A percentile compares a stretch with the other conserved stretches of the same genome.
Evolutionary conservation across 2,329 filamentous ascomycete species (phyloP).

Genomic region (Neofusicoccum umdonicola): DNA sequence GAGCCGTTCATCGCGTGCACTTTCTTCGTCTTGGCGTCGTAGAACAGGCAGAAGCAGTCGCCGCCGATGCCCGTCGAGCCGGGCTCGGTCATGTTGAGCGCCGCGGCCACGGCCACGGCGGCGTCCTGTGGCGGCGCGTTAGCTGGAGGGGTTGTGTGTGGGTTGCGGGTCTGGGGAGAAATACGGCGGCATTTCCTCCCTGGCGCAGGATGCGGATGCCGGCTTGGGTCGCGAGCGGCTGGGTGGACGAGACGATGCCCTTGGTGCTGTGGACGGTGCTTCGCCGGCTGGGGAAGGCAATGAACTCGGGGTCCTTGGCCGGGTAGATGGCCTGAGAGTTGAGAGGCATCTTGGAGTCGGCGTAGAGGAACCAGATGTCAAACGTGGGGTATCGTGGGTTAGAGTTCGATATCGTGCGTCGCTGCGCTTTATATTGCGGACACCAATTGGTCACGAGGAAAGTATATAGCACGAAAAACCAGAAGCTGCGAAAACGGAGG

Average conservation of each 20-base stretch:
- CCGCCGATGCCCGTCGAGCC: constrained; percentile 92
- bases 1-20: constrained; percentile 90
- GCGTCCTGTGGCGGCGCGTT: constrained; percentile 64
- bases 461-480: background rate
- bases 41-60: constrained; percentile 95
- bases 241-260: constrained; percentile 85
- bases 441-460: too few relatives aligned
- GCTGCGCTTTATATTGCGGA: too few relatives aligned
- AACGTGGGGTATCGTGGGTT: background rate
- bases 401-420: background rate
- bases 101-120: constrained; percentile 91
- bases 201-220: constrained; percentile 80
- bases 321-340: constrained; percentile 49
- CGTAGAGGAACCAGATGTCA: background rate
- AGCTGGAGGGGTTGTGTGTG: background rate
- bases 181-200: constrained; percentile 89
- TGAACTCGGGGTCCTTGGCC: constrained; percentile 52
- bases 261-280: constrained; percentile 93
- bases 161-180: background rate
- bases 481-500: background rate
- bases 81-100: constrained; percentile 89
- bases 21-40: constrained; percentile 76
- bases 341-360: constrained; percentile 43
- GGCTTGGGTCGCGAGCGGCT: constrained; percentile 84
- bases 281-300: constrained; percentile 72